Evolutionary conservation across 2,329 filamentous ascomycete genomes (phyloP).

Genomic region (Monosporascus cannonballus): DNA sequence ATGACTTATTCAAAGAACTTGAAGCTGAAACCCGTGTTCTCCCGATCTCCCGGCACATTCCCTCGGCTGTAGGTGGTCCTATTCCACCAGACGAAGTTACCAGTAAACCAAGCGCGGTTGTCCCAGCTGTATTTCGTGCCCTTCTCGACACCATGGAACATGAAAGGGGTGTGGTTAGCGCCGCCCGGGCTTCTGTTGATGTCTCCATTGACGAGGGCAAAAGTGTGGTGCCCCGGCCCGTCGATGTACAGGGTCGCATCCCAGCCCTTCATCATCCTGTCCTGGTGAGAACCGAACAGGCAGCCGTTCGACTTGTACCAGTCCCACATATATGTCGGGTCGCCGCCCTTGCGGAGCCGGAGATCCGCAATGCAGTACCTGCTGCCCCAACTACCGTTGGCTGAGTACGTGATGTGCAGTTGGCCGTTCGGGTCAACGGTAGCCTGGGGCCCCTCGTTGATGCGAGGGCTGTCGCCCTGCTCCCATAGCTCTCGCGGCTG

Average conservation of each 20-base stretch:
- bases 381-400: slow-evolving; percentile 19
- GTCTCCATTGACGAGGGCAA: slow-evolving; percentile 13
- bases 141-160: slow-evolving; percentile 16
- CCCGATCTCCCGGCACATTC: slow-evolving; percentile 11
- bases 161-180: slow-evolving; percentile 10
- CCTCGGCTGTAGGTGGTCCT: slow-evolving; percentile 10
- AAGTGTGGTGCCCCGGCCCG: slow-evolving; percentile 20
- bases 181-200: slow-evolving; percentile 8
- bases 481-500: slow-evolving; percentile 20
- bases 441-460: slow-evolving; percentile 19
- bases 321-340: slow-evolving; percentile 20
- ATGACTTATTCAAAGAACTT: slow-evolving; percentile 12
- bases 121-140: slow-evolving; percentile 14
- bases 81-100: slow-evolving; percentile 15
- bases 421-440: slow-evolving; percentile 19
- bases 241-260: slow-evolving; percentile 15
- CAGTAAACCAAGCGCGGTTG: slow-evolving; percentile 13
- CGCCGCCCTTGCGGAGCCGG: slow-evolving; percentile 16
- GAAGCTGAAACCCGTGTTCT: slow-evolving; percentile 12
- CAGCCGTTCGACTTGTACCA: slow-evolving; percentile 23
- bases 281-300: slow-evolving; percentile 17
- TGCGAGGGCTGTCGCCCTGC: slow-evolving; percentile 9
- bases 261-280: slow-evolving; percentile 19
- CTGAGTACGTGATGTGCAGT: slow-evolving; percentile 21
- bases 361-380: slow-evolving; percentile 20